Base-by-base conservation (phyloP, 2,329 filamentous ascomycete species). In the Lasiodiplodia citricola region DNA sequence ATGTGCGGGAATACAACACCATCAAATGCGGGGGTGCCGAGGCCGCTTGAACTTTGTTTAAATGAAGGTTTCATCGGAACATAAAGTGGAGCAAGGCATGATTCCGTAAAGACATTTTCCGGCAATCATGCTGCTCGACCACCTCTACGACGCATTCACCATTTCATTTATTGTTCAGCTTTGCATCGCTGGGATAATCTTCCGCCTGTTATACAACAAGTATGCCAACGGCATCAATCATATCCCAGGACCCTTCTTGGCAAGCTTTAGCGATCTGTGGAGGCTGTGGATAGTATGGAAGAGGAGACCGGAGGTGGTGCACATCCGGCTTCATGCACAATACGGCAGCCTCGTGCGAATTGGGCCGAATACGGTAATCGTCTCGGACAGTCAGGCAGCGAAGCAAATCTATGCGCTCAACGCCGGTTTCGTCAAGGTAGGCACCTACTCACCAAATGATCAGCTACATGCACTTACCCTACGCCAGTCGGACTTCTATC, bases 311-410 rank as follows among this genome's bases (percentile, higher is more conserved):
- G 82, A 81, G 67, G 72, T 78, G 41, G 76, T 75, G 21, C 77
- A 94, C 28, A 85, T 94, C 73, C 78, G 88, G 55, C 82, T 87
- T 3, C 93, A 96, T 80, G 86, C 90, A 81, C 89, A 88, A 74
- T 83, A 91, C 54, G 93, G 93, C 5, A 88, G 89, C 11, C 80
- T 96, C 0, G 89, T 96, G 23, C 87, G 93, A 23, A 90, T 96
- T 72, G 90, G 92, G 74, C 93, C 93, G 0, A 88, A 92, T 73
- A 93, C 96, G 72, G 85, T 96, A 96, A 66, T 91, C 90, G 67
- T 92, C 94, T 75, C 90, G 90, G 51, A 84, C 83, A 14, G 31
- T 10, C 16, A 11, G 35, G 58, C 41, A 0, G 58, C 58, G 14
- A 60, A 62, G 37, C 79, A 83, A 58, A 87, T 96, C 64, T 95